A percentile compares a stretch with the other conserved stretches of the same genome.
phyloP scores from a whole-genome alignment of 1,284 basidiomycete species.

The Tilletia indica region DNA sequence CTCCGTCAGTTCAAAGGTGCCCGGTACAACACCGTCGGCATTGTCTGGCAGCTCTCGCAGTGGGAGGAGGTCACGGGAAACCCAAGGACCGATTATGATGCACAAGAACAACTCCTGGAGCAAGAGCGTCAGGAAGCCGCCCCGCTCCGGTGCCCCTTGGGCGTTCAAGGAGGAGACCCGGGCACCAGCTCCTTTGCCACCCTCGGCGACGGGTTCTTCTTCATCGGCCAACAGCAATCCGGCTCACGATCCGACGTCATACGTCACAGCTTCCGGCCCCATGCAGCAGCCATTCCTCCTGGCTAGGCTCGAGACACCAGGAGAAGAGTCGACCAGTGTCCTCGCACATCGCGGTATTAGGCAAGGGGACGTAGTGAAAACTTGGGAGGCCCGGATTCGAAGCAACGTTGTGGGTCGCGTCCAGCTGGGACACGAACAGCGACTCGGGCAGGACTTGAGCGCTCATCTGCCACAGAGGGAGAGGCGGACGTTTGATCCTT shows the following conservation, averaged over 20 bases:
- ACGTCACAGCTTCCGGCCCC: not conserved
- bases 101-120: not conserved
- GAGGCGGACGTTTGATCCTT: not conserved
- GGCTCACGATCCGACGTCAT: not conserved
- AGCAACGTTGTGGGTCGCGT: not conserved
- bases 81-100: not conserved
- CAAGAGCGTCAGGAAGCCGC: slow-evolving; percentile 6
- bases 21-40: slow-evolving; percentile 4
- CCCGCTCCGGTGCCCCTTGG: not conserved
- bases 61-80: slow-evolving; percentile 5
- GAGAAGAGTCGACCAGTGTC: not conserved
- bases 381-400: not conserved
- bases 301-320: not conserved
- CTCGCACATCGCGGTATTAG: slow-evolving; percentile 12
- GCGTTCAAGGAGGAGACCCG: not conserved
- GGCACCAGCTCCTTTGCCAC: not conserved
- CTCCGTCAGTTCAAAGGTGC: not conserved
- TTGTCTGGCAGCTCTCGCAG: slow-evolving; percentile 14
- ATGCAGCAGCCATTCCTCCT: slow-evolving; percentile 5
- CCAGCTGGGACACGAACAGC: not conserved
- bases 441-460: not conserved
- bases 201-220: not conserved
- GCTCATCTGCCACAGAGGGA: not conserved
- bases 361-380: not conserved
- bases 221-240: not conserved